phyloP scores from a whole-genome alignment of 2,329 filamentous ascomycete genomes.

The Ophiosphaerella narmari region DNA sequence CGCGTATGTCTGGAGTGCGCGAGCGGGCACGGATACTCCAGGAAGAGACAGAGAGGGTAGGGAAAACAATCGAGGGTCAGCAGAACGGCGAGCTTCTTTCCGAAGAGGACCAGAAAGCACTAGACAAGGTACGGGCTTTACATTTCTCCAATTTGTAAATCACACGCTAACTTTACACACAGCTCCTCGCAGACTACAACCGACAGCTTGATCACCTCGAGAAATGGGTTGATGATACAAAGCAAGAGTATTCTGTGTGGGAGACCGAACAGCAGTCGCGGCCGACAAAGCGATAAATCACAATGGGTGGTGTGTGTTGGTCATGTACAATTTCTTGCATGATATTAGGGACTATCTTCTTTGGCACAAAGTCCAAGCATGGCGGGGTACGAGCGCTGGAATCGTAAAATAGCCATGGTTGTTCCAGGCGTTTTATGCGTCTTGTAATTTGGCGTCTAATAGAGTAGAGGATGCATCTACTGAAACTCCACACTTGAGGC shows the following conservation, averaged over 20 bases:
- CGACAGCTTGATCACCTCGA: constrained; percentile 76
- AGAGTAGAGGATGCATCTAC: too few relatives aligned
- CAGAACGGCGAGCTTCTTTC: constrained; percentile 59
- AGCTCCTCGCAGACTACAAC: constrained; percentile 82
- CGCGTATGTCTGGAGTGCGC: constrained; percentile 73
- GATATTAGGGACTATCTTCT: constrained; percentile 13
- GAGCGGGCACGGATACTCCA: constrained; percentile 74
- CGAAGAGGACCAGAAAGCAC: constrained; percentile 71
- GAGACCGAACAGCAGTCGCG: constrained; percentile 44
- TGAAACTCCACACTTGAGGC: too few relatives aligned
- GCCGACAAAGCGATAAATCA: constrained; percentile 29
- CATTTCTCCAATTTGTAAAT: not conserved
- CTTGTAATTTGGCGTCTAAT: too few relatives aligned
- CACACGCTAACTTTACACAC: constrained; percentile 17
- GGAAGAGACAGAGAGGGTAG: constrained; percentile 72
- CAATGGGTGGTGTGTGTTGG: not conserved
- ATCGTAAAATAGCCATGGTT: constrained; percentile 2
- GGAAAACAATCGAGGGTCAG: constrained; percentile 52
- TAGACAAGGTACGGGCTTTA: constrained; percentile 68
- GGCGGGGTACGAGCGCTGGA: constrained; percentile 15
- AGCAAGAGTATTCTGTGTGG: constrained; percentile 63
- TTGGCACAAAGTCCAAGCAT: constrained; percentile 19
- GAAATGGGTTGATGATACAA: constrained; percentile 64
- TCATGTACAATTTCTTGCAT: constrained; percentile 17
- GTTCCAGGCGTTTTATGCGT: too few relatives aligned